phyloP scores from a whole-genome alignment of 495 filamentous ascomycete genomes.

The Aspergillus saccharolyticus region DNA sequence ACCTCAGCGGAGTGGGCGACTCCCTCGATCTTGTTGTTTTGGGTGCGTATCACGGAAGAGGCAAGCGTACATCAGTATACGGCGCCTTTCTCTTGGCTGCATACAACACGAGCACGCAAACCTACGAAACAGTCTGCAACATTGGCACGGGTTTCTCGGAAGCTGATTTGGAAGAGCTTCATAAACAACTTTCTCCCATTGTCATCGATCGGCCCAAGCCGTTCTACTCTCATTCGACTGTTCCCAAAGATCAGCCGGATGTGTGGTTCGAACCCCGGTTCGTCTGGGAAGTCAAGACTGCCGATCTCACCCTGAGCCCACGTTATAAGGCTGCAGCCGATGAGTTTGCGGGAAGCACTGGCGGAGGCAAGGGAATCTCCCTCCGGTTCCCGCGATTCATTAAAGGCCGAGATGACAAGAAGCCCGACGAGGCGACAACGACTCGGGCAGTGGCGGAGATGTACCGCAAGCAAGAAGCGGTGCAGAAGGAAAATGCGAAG shows the following conservation, averaged over 20 bases:
- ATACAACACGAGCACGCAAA: conserved; percentile 73
- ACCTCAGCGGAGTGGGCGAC: conserved; percentile 87
- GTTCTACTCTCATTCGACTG: conserved; percentile 81
- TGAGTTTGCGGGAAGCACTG: conserved; percentile 48
- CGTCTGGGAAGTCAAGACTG: conserved; percentile 97
- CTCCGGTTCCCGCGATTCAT: conserved; percentile 91
- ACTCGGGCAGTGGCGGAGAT: conserved; percentile 85
- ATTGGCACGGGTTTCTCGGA: conserved; percentile 97
- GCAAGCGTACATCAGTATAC: conserved; percentile 91
- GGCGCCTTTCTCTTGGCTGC: conserved; percentile 93
- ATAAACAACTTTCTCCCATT: conserved; percentile 61
- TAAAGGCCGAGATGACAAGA: conserved; percentile 87
- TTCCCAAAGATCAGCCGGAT: conserved; percentile 88
- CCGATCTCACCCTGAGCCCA: conserved; percentile 87
- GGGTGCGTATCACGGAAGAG: conserved; percentile 88
- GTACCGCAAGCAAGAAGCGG: conserved; percentile 91
- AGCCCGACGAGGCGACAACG: conserved; percentile 82
- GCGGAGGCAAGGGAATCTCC: conserved; percentile 77
- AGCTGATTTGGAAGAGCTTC: conserved; percentile 73
- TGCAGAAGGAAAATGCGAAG: conserved; percentile 60
- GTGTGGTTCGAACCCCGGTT: conserved; percentile 95
- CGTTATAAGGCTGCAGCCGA: conserved; percentile 79
- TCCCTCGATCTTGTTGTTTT: conserved; percentile 95
- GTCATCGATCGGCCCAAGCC: conserved; percentile 88
- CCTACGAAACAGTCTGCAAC: conserved; percentile 93